Evolutionary conservation across 2,329 filamentous ascomycete species (phyloP).

Genomic region (Lasiodiplodia sp.): DNA sequence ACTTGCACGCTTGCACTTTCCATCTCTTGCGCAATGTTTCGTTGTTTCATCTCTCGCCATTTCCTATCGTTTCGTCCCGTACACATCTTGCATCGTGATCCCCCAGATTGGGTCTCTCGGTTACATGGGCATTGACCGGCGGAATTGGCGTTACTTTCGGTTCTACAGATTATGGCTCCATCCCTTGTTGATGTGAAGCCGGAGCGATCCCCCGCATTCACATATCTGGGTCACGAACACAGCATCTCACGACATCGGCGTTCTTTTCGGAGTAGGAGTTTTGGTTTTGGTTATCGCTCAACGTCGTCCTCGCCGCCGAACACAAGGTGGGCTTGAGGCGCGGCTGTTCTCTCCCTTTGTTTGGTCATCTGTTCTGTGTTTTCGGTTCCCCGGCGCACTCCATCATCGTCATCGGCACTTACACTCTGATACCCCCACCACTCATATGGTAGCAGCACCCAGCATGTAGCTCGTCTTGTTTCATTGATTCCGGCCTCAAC

Average conservation of each 20-base stretch:
- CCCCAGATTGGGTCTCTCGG: slow-evolving; percentile 14
- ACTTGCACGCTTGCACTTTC: background rate
- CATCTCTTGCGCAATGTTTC: background rate
- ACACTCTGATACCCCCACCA: slow-evolving; percentile 29
- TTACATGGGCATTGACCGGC: slow-evolving; percentile 20
- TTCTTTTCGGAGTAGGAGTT: slow-evolving; percentile 16
- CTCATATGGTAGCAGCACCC: slow-evolving; percentile 26
- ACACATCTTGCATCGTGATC: slow-evolving; percentile 18
- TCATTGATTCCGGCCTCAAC: slow-evolving; percentile 26
- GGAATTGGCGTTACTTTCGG: slow-evolving; percentile 26
- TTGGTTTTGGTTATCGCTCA: slow-evolving; percentile 12
- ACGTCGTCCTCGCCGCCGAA: background rate
- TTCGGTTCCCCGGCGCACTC: slow-evolving; percentile 17
- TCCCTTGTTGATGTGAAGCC: slow-evolving; percentile 14
- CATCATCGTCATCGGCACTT: slow-evolving; percentile 28
- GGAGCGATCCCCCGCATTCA: slow-evolving; percentile 25
- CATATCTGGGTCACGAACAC: slow-evolving; percentile 26
- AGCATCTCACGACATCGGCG: slow-evolving; percentile 29
- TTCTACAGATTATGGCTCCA: slow-evolving; percentile 22
- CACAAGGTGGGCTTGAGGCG: slow-evolving; percentile 4
- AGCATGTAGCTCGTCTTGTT: slow-evolving; percentile 28
- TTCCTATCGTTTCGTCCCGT: background rate
- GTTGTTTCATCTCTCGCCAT: slow-evolving; percentile 2
- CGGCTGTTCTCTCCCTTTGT: slow-evolving; percentile 24
- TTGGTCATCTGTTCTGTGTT: slow-evolving; percentile 4